A percentile compares a stretch with the other conserved stretches of the same genome.
Conservation (phyloP, 495 filamentous ascomycete species). For the Paragyromitra xinjiangensis region DNA sequence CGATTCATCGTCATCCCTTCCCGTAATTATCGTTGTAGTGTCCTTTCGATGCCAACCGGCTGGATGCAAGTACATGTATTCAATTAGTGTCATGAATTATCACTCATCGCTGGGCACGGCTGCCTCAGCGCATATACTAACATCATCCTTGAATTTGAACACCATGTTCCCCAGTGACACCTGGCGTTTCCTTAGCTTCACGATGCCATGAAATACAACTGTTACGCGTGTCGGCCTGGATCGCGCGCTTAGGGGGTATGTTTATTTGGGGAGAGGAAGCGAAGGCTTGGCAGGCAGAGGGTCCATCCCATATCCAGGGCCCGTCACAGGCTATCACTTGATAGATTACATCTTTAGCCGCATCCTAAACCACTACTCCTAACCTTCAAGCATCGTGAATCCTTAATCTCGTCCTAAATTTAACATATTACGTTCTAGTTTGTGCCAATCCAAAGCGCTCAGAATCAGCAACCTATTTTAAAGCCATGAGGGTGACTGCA, state of each 20-base stretch:
- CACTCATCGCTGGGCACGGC: not conserved
- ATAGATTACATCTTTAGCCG: not conserved
- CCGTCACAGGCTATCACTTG: not conserved
- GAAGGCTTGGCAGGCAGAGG: slow-evolving; percentile 28
- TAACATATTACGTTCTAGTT: no score
- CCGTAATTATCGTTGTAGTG: not conserved
- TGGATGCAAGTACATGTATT: not conserved
- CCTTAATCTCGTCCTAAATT: not conserved
- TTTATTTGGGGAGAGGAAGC: not conserved
- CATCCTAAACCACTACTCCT: not conserved
- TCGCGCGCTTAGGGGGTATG: not conserved
- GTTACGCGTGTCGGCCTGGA: not conserved
- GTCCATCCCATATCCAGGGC: not conserved
- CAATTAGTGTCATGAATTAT: not conserved
- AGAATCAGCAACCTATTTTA: no score
- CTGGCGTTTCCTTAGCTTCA: not conserved
- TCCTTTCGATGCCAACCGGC: not conserved
- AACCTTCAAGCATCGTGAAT: not conserved
- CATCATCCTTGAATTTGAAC: not conserved
- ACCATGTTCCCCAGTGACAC: not conserved
- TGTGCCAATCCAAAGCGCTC: no score
- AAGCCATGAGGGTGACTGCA: no score
- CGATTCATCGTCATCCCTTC: not conserved
- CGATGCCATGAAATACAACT: no score
- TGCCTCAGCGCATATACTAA: not conserved